Conservation (phyloP, 805 yeast species). For the Ogataea degrootiae region DNA sequence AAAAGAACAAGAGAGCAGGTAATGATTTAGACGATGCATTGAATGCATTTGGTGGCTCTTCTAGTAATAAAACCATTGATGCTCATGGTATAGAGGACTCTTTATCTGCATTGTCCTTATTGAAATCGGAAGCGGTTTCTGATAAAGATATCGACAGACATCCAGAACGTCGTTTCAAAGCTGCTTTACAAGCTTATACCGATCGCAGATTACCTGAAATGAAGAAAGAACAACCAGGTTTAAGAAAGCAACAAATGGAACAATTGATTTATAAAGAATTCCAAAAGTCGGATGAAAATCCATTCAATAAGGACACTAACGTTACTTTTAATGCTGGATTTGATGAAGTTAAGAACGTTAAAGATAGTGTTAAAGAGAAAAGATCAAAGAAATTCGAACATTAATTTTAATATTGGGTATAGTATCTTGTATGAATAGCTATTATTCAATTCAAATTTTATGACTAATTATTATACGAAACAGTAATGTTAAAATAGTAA, state of each 20-base stretch:
- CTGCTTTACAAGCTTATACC: constrained; percentile 69
- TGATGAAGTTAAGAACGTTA: constrained; percentile 39
- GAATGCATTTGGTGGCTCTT: constrained; percentile 41
- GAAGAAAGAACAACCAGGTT: constrained; percentile 73
- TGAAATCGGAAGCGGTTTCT: constrained; percentile 51
- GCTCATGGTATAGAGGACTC: constrained; percentile 79
- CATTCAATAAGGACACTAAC: constrained; percentile 73
- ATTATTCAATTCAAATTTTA: not conserved
- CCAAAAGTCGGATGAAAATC: constrained; percentile 75
- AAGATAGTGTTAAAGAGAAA: constrained; percentile 25
- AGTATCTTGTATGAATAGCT: not conserved
- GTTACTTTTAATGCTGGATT: constrained; percentile 60
- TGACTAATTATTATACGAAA: not conserved
- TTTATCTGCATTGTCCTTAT: constrained; percentile 68
- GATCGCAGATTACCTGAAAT: constrained; percentile 68
- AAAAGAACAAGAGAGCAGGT: constrained; percentile 44
- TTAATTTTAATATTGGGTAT: constrained; percentile 5
- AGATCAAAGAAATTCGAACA: constrained; percentile 30
- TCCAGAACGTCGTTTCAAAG: constrained; percentile 85
- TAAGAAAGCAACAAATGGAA: constrained; percentile 74
- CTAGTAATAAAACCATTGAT: constrained; percentile 38
- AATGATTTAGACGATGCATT: constrained; percentile 63
- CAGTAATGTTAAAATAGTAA: constrained; percentile 3
- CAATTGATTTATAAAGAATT: constrained; percentile 73
- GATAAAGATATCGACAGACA: constrained; percentile 73